A percentile compares a stretch with the other conserved stretches of the same genome.
phyloP scores from a whole-genome alignment of 2,329 filamentous ascomycete species.

The Alternaria triticina region DNA sequence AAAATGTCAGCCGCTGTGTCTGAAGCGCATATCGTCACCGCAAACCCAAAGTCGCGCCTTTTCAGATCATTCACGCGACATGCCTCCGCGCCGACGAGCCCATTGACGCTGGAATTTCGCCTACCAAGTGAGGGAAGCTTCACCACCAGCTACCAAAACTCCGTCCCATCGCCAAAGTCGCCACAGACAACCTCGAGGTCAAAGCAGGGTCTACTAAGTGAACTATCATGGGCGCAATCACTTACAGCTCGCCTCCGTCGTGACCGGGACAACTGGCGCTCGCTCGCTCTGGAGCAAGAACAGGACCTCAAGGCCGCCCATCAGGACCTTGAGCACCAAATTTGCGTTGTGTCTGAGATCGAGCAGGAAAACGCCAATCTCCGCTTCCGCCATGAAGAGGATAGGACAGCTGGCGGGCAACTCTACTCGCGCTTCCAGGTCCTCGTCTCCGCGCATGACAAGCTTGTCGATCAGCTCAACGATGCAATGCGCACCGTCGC shows the following conservation, averaged over 20 bases:
- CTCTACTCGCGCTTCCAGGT: neutral
- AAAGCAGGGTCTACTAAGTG: neutral
- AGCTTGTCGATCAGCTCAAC: slow-evolving; percentile 8
- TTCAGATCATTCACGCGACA: slow-evolving; percentile 4
- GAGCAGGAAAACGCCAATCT: slow-evolving; percentile 3
- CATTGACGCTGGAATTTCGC: neutral
- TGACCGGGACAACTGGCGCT: slow-evolving; percentile 11
- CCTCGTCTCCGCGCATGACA: slow-evolving; percentile 7
- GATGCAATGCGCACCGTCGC: slow-evolving; percentile 5
- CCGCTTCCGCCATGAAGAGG: neutral
- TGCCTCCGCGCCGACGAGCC: slow-evolving; percentile 9
- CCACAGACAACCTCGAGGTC: neutral
- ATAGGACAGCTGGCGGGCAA: neutral
- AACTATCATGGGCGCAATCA: slow-evolving; percentile 4
- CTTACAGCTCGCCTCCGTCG: slow-evolving; percentile 8
- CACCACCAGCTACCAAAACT: neutral
- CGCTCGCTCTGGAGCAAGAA: slow-evolving; percentile 2
- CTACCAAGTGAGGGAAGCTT: neutral
- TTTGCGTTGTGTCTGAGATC: neutral
- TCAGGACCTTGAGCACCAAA: neutral
- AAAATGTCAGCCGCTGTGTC: neutral
- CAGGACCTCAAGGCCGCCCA: neutral
- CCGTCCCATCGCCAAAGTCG: neutral
- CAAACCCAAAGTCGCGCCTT: neutral
- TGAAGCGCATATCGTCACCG: neutral